Percentiles rank a stretch among this genome's conserved stretches.
These are phyloP conservation scores for Pseudocercospora pini-densiflorae DNA, from an alignment of 2,329 filamentous ascomycete species.

Conservation along the genomic window DNA sequence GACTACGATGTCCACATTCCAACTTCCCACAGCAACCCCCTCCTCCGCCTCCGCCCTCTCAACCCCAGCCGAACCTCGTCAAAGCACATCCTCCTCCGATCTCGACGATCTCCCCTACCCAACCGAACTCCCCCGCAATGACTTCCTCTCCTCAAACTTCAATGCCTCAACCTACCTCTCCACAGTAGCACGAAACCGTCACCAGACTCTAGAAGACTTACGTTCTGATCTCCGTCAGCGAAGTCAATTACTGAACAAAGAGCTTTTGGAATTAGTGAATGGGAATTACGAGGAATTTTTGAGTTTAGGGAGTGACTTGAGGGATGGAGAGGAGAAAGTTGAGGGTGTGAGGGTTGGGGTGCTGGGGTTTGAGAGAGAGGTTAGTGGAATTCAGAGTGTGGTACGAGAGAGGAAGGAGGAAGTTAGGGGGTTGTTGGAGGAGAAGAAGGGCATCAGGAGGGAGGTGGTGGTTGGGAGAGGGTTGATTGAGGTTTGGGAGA, in stretches of 20 bases:
- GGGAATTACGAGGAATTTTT: constrained; percentile 93
- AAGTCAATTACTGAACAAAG: constrained; percentile 76
- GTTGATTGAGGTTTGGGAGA: constrained; percentile 70
- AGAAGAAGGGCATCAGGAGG: constrained; percentile 67
- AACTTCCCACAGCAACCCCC: constrained; percentile 41
- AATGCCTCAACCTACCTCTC: constrained; percentile 82
- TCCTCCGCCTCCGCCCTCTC: constrained; percentile 37
- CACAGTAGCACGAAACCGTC: constrained; percentile 73
- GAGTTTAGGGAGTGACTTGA: constrained; percentile 76
- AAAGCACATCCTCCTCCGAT: constrained; percentile 56
- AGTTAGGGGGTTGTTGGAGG: constrained; percentile 64
- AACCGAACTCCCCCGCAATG: constrained; percentile 75
- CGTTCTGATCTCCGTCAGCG: constrained; percentile 83
- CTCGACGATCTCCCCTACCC: constrained; percentile 79
- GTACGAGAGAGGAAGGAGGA: constrained; percentile 69
- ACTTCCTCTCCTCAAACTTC: constrained; percentile 80
- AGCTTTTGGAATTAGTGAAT: constrained; percentile 93
- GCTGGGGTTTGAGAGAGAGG: constrained; percentile 80
- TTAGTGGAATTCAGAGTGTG: constrained; percentile 71
- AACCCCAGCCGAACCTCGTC: constrained; percentile 49
- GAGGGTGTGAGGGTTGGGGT: constrained; percentile 88
- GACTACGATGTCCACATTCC: constrained; percentile 54
- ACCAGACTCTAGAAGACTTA: constrained; percentile 95
- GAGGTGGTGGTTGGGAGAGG: constrained; percentile 65
- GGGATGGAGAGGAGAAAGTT: constrained; percentile 87